Evolutionary conservation across 441 rosid species (phyloP).

Genomic region (Jatropha multifida): DNA sequence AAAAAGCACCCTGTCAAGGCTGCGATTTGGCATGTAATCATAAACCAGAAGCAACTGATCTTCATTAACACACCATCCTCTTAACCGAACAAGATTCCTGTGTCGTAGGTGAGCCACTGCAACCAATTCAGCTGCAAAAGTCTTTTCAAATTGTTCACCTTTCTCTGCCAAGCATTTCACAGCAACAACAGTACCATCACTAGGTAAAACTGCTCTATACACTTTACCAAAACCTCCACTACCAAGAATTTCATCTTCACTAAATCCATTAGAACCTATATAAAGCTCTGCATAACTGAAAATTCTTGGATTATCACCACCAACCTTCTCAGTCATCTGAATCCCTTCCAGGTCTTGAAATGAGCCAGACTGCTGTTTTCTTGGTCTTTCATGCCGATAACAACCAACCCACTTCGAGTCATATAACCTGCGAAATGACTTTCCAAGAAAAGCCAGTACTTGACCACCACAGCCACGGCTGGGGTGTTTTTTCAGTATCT

Average conservation of each 20-base stretch:
- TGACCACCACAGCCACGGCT: conserved; percentile 50
- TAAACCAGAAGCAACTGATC: conserved; percentile 80
- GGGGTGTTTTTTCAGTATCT: conserved; percentile 23
- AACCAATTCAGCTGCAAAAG: conserved; percentile 84
- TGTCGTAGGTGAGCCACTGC: conserved; percentile 96
- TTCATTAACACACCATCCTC: conserved; percentile 91
- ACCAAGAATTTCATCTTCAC: conserved; percentile 66
- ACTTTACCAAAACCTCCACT: conserved; percentile 92
- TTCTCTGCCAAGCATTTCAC: conserved; percentile 88
- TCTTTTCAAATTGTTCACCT: conserved; percentile 93
- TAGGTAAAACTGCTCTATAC: conserved; percentile 72
- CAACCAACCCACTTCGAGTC: conserved; percentile 43
- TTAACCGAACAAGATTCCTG: conserved; percentile 74
- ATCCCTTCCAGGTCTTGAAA: conserved; percentile 83
- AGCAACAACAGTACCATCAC: conserved; percentile 83
- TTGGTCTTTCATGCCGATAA: conserved; percentile 20
- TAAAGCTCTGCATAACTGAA: conserved; percentile 91
- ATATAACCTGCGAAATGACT: conserved; percentile 38
- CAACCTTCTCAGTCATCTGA: conserved; percentile 65
- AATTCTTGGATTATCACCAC: conserved; percentile 72
- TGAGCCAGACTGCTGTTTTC: conserved; percentile 23
- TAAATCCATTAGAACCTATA: conserved; percentile 82
- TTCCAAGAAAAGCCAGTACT: conserved; percentile 37
- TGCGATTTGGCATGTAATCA: conserved; percentile 93
- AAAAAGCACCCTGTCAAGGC: conserved; percentile 86